Conservation (phyloP, 495 filamentous ascomycete genomes). For the Aspergillus nidulans region DNA sequence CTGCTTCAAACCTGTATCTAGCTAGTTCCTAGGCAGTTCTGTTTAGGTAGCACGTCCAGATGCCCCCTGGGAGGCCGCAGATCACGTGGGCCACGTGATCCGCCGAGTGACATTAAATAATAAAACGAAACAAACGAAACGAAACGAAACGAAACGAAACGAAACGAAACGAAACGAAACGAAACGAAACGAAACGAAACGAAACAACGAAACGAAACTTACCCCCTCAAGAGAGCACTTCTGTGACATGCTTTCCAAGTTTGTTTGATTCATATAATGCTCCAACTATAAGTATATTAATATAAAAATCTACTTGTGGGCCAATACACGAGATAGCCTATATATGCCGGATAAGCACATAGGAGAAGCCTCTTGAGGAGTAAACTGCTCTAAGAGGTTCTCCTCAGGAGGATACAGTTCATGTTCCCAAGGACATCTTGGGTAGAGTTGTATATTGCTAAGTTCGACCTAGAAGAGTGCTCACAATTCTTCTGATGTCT, state of each 20-base stretch:
- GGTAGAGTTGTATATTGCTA: slow-evolving; percentile 4
- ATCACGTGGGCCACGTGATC: too few species aligned
- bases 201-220: too few species aligned
- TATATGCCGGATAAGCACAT: slow-evolving; percentile 10
- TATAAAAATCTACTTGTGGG: slow-evolving; percentile 1
- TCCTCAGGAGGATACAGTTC: background rate
- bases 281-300: background rate
- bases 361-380: slow-evolving; percentile 1
- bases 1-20: too few species aligned
- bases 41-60: too few species aligned
- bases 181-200: too few species aligned
- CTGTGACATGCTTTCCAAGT: slow-evolving; percentile 15
- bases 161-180: too few species aligned
- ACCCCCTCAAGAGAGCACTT: slow-evolving; percentile 7
- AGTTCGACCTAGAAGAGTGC: slow-evolving; percentile 6
- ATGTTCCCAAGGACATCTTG: slow-evolving; percentile 6
- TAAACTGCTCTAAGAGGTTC: slow-evolving; percentile 9
- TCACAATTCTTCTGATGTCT: slow-evolving; percentile 5
- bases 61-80: too few species aligned
- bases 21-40: too few species aligned
- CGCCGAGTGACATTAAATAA: too few species aligned
- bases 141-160: too few species aligned
- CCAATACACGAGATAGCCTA: slow-evolving; percentile 4
- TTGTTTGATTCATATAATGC: slow-evolving; percentile 3
- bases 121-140: too few species aligned